phyloP scores from a whole-genome alignment of 371 early-diverging fungal species.

The Lichtheimia hyalospora region DNA sequence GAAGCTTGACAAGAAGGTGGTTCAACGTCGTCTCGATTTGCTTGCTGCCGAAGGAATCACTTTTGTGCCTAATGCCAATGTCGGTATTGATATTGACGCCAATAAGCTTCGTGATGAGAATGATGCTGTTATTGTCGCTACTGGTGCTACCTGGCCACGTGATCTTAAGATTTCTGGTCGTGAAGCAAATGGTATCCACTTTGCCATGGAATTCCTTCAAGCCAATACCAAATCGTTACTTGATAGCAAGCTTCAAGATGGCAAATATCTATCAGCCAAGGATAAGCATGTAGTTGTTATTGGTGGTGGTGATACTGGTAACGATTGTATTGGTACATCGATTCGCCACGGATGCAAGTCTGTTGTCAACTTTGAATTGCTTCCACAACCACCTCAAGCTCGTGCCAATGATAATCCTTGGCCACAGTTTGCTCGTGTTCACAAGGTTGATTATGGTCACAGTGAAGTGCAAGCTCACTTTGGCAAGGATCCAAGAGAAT shows the following conservation, averaged over 20 bases:
- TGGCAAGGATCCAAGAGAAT: constrained; percentile 94
- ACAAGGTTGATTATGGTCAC: constrained; percentile 96
- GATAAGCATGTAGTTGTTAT: constrained; percentile 95
- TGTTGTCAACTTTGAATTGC: constrained; percentile 93
- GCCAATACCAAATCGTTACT: constrained; percentile 85
- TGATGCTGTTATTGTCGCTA: constrained; percentile 88
- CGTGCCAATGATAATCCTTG: constrained; percentile 93
- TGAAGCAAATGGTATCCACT: constrained; percentile 87
- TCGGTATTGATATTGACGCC: constrained; percentile 83
- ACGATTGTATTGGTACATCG: constrained; percentile 95
- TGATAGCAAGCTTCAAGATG: constrained; percentile 74
- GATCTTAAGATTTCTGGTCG: constrained; percentile 90
- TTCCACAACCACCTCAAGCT: constrained; percentile 84
- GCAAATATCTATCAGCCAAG: constrained; percentile 79
- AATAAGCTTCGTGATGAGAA: constrained; percentile 58
- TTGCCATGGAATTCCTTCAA: constrained; percentile 97
- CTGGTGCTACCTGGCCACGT: constrained; percentile 97
- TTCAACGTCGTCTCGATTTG: constrained; percentile 91
- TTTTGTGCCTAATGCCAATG: constrained; percentile 83
- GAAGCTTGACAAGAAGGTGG: constrained; percentile 96
- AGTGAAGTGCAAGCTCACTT: constrained; percentile 84
- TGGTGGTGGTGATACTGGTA: constrained; percentile 98
- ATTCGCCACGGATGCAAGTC: constrained; percentile 90
- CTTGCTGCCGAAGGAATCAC: constrained; percentile 89
- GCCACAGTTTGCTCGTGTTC: constrained; percentile 94